Conservation (phyloP, 495 filamentous ascomycete genomes). For the Xylaria intraflava region DNA sequence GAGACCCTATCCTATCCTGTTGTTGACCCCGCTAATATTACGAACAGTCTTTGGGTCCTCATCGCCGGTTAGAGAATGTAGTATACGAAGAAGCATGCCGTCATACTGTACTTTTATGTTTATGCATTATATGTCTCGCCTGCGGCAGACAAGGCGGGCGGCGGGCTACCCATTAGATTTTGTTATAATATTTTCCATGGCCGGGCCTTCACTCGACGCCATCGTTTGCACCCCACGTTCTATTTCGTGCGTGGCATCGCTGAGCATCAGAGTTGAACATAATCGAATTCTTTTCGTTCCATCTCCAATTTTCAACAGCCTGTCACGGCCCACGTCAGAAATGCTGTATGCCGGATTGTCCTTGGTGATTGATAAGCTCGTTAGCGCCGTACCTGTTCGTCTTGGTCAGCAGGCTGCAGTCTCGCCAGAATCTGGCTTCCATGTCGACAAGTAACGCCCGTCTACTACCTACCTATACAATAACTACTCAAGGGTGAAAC, state of each 20-base stretch:
- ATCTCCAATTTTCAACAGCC: background rate
- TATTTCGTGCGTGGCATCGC: background rate
- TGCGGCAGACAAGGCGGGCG: background rate
- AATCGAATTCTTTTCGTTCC: background rate
- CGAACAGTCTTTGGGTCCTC: constrained; percentile 31
- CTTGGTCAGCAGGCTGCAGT: background rate
- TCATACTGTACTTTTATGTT: constrained; percentile 4
- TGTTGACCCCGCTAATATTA: background rate
- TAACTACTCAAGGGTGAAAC: background rate
- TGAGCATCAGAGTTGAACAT: background rate
- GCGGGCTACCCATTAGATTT: constrained; percentile 10
- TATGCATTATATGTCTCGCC: constrained; percentile 4
- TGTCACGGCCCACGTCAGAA: background rate
- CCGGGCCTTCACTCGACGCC: constrained; percentile 7
- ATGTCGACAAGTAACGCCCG: background rate
- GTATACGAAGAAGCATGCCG: background rate
- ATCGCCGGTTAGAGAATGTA: constrained; percentile 27
- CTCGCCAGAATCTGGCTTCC: no score
- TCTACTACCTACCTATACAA: background rate
- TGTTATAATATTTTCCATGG: constrained; percentile 10
- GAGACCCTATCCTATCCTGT: background rate
- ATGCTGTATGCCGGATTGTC: background rate
- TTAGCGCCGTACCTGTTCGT: background rate
- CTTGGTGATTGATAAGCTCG: background rate
- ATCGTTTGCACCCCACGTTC: background rate